Conservation (phyloP, 225 moss, liverwort and hornwort genomes). For the Climacium dendroides region DNA sequence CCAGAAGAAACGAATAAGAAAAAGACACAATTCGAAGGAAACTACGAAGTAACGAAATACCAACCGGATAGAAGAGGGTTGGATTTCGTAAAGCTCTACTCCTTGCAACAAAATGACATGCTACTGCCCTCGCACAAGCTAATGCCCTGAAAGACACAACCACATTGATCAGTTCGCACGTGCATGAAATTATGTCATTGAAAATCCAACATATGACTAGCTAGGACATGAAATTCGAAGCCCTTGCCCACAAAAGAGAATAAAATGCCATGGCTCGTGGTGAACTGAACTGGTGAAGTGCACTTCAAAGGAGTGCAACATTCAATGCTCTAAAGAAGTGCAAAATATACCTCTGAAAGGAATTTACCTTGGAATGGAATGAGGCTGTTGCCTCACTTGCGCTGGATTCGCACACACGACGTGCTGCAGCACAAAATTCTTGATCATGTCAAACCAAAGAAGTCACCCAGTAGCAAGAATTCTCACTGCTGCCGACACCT, state of each 20-base stretch:
- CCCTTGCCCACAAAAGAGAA: background rate
- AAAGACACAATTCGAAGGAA: background rate
- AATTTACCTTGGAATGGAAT: background rate
- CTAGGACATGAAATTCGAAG: background rate
- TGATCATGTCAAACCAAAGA: constrained; percentile 1
- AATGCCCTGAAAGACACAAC: background rate
- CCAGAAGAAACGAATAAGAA: background rate
- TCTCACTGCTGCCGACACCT: background rate
- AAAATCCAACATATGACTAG: background rate
- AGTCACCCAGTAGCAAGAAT: background rate
- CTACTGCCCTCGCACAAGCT: background rate
- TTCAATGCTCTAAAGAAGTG: background rate
- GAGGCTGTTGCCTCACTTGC: background rate
- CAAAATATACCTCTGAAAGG: too few species aligned
- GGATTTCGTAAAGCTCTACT: background rate
- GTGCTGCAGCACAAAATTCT: background rate
- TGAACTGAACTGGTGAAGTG: background rate
- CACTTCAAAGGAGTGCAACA: background rate
- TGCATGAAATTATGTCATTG: background rate
- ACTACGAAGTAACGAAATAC: background rate
- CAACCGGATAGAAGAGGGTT: background rate
- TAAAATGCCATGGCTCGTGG: background rate
- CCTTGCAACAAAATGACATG: background rate
- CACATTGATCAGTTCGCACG: background rate
- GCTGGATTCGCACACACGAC: background rate